Conservation (phyloP, 2,329 filamentous ascomycete genomes). For the Seiridium cupressi region DNA sequence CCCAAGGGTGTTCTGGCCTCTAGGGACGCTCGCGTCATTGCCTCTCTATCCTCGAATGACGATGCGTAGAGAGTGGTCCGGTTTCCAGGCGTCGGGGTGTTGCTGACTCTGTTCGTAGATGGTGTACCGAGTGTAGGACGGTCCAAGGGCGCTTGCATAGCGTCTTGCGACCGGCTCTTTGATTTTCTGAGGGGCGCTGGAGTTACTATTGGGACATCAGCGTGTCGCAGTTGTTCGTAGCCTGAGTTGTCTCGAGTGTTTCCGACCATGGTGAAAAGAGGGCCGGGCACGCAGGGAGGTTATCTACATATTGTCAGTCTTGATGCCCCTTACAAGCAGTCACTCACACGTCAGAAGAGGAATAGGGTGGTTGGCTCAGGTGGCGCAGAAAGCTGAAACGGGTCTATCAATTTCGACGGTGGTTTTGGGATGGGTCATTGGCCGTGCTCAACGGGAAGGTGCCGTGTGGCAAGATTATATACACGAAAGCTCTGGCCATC, state of each 20-base stretch:
- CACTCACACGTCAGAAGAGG: neutral
- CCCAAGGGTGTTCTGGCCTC: neutral
- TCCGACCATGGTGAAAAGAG: neutral
- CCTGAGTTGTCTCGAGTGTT: neutral
- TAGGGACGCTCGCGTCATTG: neutral
- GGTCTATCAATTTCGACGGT: neutral
- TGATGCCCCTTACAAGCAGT: neutral
- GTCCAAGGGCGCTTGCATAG: neutral
- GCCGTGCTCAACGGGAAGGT: neutral
- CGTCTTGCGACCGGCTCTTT: neutral
- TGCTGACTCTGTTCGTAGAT: neutral
- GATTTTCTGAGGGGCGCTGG: neutral
- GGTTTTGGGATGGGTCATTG: neutral
- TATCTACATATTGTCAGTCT: neutral
- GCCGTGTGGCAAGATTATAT: conserved; percentile 4
- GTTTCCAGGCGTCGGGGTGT: neutral
- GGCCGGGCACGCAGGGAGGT: neutral
- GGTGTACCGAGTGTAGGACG: neutral
- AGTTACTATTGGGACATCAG: neutral
- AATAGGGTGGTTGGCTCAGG: neutral
- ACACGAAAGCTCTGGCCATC: conserved; percentile 3
- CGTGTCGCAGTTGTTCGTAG: conserved; percentile 1
- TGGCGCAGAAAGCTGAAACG: conserved; percentile 3
- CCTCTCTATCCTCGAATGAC: neutral
- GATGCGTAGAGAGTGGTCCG: neutral